Evolutionary conservation across 1,284 basidiomycete species (phyloP).

Genomic region (Ceratobasidium sp.): DNA sequence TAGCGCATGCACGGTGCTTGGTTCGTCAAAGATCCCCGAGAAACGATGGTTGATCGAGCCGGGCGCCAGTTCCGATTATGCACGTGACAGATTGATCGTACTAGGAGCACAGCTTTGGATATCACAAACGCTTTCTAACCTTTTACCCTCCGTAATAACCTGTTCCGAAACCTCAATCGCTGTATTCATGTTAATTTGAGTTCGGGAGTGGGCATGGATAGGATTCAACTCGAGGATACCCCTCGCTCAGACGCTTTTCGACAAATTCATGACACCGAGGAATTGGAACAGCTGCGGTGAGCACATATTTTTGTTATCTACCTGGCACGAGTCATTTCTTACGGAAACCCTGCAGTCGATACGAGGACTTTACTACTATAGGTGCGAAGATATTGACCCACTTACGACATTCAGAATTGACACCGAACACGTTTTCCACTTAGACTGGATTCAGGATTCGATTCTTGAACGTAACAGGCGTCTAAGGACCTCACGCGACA

Average conservation of each 20-base stretch:
- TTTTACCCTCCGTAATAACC: no score
- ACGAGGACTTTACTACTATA: constrained; percentile 80
- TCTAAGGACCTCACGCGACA: constrained; percentile 61
- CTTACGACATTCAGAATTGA: constrained; percentile 32
- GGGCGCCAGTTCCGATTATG: no score
- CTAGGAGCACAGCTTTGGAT: no score
- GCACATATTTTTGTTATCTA: constrained; percentile 23
- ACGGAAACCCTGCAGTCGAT: constrained; percentile 57
- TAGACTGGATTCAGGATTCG: constrained; percentile 96
- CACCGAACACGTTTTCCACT: constrained; percentile 18
- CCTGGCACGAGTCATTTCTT: background rate
- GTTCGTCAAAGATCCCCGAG: no score
- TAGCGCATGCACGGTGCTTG: no score
- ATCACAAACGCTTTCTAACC: no score
- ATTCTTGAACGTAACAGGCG: constrained; percentile 83
- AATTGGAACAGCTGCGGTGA: constrained; percentile 54
- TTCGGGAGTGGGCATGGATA: no score
- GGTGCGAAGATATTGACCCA: constrained; percentile 54
- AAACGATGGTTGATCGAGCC: no score
- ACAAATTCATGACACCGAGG: constrained; percentile 47
- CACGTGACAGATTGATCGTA: no score
- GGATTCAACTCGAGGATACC: constrained; percentile 28
- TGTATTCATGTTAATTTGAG: no score
- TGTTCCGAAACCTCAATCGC: no score
- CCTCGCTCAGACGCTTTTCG: constrained; percentile 32